Percentiles rank a stretch among this genome's conserved stretches.
These are phyloP conservation scores for Eucommia ulmoides DNA, from an alignment of 257 asterid genomes.

Conservation along the genomic window DNA sequence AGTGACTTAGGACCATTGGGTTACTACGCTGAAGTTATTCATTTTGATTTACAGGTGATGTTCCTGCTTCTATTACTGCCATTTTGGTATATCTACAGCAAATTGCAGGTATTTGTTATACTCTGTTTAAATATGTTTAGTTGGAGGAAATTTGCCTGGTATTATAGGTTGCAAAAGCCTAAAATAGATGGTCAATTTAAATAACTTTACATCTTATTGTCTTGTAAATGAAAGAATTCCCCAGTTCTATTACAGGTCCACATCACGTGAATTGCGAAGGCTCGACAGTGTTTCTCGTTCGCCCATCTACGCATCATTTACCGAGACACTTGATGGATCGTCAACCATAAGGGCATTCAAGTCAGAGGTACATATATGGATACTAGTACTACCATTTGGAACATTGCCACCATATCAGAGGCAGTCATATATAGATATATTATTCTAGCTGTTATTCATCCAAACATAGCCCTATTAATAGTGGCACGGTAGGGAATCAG, in stretches of 20 bases:
- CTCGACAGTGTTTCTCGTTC: constrained; percentile 96
- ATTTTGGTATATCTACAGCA: constrained; percentile 74
- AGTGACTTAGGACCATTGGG: too few species aligned
- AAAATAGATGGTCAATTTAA: too few species aligned
- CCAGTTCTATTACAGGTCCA: constrained; percentile 91
- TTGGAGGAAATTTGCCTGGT: too few species aligned
- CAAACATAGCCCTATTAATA: too few species aligned
- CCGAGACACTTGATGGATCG: constrained; percentile 91
- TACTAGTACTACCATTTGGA: too few species aligned
- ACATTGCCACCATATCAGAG: too few species aligned
- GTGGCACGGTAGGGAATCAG: too few species aligned
- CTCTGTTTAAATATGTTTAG: too few species aligned
- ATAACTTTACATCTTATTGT: background rate
- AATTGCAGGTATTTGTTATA: constrained; percentile 48
- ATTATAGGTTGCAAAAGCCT: too few species aligned
- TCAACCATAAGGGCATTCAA: constrained; percentile 82
- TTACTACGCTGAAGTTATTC: too few species aligned
- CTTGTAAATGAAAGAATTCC: constrained; percentile 15
- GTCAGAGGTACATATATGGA: constrained; percentile 39
- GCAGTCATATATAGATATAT: too few species aligned
- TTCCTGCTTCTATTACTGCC: constrained; percentile 72
- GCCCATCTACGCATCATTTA: constrained; percentile 88
- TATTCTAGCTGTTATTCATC: too few species aligned
- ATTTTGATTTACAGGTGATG: constrained; percentile 38
- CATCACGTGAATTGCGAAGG: constrained; percentile 90